Evolutionary conservation across 176 grass and related monocot genomes (phyloP), one percentile per base, ranked within the genome.

Genomic region (Paspalum vaginatum): DNA sequence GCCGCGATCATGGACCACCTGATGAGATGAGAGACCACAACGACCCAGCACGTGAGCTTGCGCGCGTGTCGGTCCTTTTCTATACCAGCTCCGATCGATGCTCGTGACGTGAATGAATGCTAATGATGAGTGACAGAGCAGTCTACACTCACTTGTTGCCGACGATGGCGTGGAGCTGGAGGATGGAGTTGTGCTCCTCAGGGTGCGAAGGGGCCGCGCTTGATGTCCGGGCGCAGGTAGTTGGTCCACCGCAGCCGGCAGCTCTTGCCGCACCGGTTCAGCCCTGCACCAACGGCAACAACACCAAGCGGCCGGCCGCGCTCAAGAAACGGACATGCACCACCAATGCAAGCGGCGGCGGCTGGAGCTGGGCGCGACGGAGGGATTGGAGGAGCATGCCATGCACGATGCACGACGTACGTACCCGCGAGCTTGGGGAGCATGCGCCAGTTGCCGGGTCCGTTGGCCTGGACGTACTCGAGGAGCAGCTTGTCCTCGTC

Each of bases 1-100:
- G 95, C 90, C n/a, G 92, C 95, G 74, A 98, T 94, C 77, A 89
- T 92, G 56, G 95, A 97, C 89, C 94, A 97, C 87, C 94, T 98
- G 83, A 52, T 92, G 81, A 60, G n/a, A n/a, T n/a, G n/a, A n/a
- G n/a, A n/a, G 53, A 80, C 9, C 75, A 88, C 75, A 48, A 25
- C n/a, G 20, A 39, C 16, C 25, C n/a, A 43, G 13, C 51, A 48
- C 82, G 66, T 78, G 6, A 70, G 69, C 58, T 32, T 32, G 32
- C 32, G 2, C 32, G 32, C 32, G 32, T 3, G 32, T 32, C 32
- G 3, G 2, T 32, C 2, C 32, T 3, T 32, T 32, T 1, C 32
- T 32, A 32, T 32, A 32, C 32, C 32, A 32, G 32, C 32, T 32
- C 32, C 32, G 3, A 32, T 32, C 32, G 32, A 32, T 32, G 64